Conservation (phyloP, 306 rosid genomes). For the Albizia julibrissin region DNA sequence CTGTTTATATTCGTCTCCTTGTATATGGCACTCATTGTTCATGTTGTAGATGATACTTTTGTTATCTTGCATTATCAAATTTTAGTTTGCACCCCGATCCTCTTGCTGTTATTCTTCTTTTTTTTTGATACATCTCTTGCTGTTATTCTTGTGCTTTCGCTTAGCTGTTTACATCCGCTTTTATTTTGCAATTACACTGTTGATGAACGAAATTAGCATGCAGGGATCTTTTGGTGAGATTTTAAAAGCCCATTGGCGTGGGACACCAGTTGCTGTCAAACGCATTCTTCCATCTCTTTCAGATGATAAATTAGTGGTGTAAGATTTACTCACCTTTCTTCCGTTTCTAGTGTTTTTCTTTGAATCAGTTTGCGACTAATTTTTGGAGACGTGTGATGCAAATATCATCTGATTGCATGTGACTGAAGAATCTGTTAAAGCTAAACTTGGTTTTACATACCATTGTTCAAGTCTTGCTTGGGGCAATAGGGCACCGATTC, state of each 20-base stretch:
- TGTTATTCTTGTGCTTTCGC: conserved; percentile 23
- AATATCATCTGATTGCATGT: conserved; percentile 21
- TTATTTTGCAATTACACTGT: conserved; percentile 14
- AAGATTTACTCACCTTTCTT: conserved; percentile 43
- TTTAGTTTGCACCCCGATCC: conserved; percentile 1
- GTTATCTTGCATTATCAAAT: not conserved
- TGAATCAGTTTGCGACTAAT: conserved; percentile 10
- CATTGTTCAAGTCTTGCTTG: conserved; percentile 2
- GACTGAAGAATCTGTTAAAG: conserved; percentile 21
- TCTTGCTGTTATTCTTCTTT: not conserved
- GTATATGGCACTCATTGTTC: conserved; percentile 3
- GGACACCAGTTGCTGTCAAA: conserved; percentile 98
- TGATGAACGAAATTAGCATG: conserved; percentile 16
- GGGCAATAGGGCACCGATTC: conserved; percentile 15
- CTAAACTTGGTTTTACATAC: not conserved
- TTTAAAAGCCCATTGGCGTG: conserved; percentile 94
- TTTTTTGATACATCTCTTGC: not conserved
- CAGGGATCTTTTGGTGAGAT: conserved; percentile 99
- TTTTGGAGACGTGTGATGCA: not conserved
- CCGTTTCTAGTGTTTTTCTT: conserved; percentile 16
- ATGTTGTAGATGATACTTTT: not conserved
- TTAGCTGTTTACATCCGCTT: not conserved
- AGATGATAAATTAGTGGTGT: conserved; percentile 94
- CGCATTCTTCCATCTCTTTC: conserved; percentile 98
- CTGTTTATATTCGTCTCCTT: not conserved